These are phyloP conservation scores for Pholiota molesta DNA, from an alignment of 768 basidiomycete species.

Conservation along the genomic window DNA sequence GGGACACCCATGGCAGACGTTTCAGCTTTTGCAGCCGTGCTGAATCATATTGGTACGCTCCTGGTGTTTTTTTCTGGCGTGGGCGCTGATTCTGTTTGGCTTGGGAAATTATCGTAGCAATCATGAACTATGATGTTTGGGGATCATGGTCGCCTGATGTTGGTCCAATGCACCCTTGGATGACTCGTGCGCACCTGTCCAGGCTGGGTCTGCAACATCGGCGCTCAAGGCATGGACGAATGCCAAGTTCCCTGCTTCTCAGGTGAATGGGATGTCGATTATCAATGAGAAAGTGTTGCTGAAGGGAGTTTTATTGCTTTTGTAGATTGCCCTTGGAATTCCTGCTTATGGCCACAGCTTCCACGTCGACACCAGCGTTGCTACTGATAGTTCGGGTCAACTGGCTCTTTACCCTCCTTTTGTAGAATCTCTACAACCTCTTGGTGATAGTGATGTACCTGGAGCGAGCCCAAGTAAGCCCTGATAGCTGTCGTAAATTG, in stretches of 20 bases:
- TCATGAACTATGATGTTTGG: conserved; percentile 69
- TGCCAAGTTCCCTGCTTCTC: conserved; percentile 72
- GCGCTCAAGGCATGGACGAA: conserved; percentile 73
- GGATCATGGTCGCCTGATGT: conserved; percentile 55
- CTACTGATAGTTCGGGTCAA: conserved; percentile 34
- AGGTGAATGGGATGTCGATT: conserved; percentile 26
- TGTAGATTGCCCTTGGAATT: conserved; percentile 77
- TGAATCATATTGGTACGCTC: conserved; percentile 48
- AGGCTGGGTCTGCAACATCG: conserved; percentile 72
- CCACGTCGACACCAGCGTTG: conserved; percentile 45
- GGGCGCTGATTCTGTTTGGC: background rate
- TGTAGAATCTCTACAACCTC: conserved; percentile 45
- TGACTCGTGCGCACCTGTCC: conserved; percentile 69
- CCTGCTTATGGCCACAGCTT: conserved; percentile 84
- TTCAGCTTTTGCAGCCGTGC: conserved; percentile 66
- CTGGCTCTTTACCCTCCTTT: conserved; percentile 55
- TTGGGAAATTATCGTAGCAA: conserved; percentile 31
- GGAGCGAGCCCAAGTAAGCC: conserved; percentile 23
- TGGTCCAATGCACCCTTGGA: conserved; percentile 84
- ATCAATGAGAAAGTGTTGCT: background rate
- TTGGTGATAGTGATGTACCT: conserved; percentile 44
- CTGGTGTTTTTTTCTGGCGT: background rate
- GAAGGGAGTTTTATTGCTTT: background rate
- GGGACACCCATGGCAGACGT: conserved; percentile 71
- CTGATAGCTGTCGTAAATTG: background rate